phyloP scores from a whole-genome alignment of 345 rosid species.

The Schrenkiella parvula region DNA sequence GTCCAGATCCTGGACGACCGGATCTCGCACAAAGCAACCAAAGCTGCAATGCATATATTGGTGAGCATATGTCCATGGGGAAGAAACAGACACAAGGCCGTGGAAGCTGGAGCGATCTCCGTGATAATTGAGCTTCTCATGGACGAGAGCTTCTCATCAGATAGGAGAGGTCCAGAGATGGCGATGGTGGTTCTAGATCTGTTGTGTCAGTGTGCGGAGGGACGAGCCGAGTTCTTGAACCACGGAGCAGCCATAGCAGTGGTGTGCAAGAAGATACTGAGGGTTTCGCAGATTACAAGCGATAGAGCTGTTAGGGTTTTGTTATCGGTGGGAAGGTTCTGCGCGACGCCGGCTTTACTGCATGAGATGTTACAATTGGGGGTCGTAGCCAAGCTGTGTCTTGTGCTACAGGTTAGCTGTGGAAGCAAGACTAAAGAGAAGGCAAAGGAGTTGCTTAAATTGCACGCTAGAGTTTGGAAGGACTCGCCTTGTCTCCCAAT shows the following conservation, averaged over 20 bases:
- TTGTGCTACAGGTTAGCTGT: slow-evolving; percentile 57
- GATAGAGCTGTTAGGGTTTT: slow-evolving; percentile 66
- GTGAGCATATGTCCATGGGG: slow-evolving; percentile 54
- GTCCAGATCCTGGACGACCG: slow-evolving; percentile 47
- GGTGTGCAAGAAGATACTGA: slow-evolving; percentile 69
- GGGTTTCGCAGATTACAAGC: slow-evolving; percentile 58
- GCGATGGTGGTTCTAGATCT: slow-evolving; percentile 47
- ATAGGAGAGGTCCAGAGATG: slow-evolving; percentile 49
- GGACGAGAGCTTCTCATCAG: slow-evolving; percentile 40
- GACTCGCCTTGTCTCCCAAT: slow-evolving; percentile 52
- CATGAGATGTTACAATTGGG: slow-evolving; percentile 77
- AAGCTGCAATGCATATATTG: slow-evolving; percentile 52
- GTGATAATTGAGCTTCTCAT: slow-evolving; percentile 64
- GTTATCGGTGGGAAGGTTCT: slow-evolving; percentile 53
- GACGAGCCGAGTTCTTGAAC: slow-evolving; percentile 59
- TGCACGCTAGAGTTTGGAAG: slow-evolving; percentile 67
- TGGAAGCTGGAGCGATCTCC: slow-evolving; percentile 51
- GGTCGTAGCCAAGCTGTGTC: slow-evolving; percentile 60
- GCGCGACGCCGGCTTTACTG: slow-evolving; percentile 43
- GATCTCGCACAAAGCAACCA: slow-evolving; percentile 58
- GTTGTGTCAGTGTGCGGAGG: slow-evolving; percentile 69
- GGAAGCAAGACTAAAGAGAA: slow-evolving; percentile 47
- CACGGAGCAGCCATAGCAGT: slow-evolving; percentile 71
- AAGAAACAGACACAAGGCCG: slow-evolving; percentile 64
- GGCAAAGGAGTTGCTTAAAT: slow-evolving; percentile 58